Conservation (phyloP, 805 yeast species). For the Lipomyces starkeyi region DNA sequence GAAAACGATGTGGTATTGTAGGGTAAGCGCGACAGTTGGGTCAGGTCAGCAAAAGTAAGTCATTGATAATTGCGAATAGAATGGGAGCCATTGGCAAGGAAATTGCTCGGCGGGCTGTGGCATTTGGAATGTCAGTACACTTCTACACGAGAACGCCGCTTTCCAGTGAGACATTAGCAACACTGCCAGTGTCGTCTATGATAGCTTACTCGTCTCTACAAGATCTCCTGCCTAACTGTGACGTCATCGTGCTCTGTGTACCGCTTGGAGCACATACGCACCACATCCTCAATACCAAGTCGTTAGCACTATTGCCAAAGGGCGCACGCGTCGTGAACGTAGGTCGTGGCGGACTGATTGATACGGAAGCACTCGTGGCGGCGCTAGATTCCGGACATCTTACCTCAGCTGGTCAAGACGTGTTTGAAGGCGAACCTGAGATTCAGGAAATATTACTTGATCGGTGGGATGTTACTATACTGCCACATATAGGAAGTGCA, state of each 20-base stretch:
- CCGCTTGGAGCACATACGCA: conserved; percentile 52
- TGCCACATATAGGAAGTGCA: conserved; percentile 61
- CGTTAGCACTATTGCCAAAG: conserved; percentile 57
- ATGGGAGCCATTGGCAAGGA: conserved; percentile 67
- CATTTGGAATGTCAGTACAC: conserved; percentile 57
- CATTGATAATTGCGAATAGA: not conserved
- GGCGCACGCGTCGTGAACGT: conserved; percentile 62
- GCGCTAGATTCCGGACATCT: conserved; percentile 58
- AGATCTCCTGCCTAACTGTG: conserved; percentile 54
- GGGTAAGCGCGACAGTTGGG: conserved; percentile 45
- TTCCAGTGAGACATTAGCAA: conserved; percentile 55
- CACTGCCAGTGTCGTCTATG: conserved; percentile 40
- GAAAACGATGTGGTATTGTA: conserved; percentile 59
- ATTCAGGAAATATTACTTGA: conserved; percentile 55
- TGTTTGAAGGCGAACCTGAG: conserved; percentile 63
- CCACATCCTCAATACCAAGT: too few relatives aligned
- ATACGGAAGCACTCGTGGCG: conserved; percentile 56
- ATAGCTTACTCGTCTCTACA: conserved; percentile 52
- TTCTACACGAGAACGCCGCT: conserved; percentile 61
- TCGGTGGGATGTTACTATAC: conserved; percentile 55
- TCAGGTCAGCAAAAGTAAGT: too few relatives aligned
- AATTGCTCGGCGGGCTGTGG: conserved; percentile 56
- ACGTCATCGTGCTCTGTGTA: conserved; percentile 49
- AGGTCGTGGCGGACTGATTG: conserved; percentile 65
- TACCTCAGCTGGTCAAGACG: conserved; percentile 52